phyloP scores from a whole-genome alignment of 768 basidiomycete species.

The Neoboletus subvelutipes region DNA sequence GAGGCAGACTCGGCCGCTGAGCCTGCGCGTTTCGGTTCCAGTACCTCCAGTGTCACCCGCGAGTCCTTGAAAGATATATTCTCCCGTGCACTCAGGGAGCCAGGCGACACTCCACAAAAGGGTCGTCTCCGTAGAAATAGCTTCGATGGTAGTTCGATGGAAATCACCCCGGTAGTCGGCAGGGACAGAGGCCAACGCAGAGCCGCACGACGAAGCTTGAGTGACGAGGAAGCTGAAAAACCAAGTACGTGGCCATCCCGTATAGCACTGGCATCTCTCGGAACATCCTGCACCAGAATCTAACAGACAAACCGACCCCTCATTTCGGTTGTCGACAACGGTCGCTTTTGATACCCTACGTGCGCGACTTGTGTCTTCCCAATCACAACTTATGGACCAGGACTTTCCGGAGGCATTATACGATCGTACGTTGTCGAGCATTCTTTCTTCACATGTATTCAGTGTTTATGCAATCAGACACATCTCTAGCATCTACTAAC shows the following conservation, averaged over 20 bases:
- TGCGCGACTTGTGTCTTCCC: constrained; percentile 42
- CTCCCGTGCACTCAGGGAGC: constrained; percentile 60
- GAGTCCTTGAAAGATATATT: constrained; percentile 66
- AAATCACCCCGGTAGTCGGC: constrained; percentile 47
- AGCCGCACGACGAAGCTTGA: constrained; percentile 57
- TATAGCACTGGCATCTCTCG: constrained; percentile 8
- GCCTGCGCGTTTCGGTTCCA: constrained; percentile 21
- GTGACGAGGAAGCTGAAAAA: constrained; percentile 66
- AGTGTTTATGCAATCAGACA: constrained; percentile 11
- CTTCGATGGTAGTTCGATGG: constrained; percentile 59
- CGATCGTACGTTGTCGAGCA: constrained; percentile 34
- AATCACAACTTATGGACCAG: constrained; percentile 39
- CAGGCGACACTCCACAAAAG: constrained; percentile 65
- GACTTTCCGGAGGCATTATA: constrained; percentile 31
- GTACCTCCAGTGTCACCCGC: constrained; percentile 48
- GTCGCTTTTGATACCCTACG: constrained; percentile 47
- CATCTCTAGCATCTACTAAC: constrained; percentile 16
- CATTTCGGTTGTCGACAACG: constrained; percentile 45
- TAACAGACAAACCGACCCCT: constrained; percentile 31
- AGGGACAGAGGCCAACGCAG: constrained; percentile 44
- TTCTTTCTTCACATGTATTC: neutral
- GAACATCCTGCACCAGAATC: constrained; percentile 20
- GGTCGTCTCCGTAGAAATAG: constrained; percentile 52
- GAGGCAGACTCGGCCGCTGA: constrained; percentile 25
- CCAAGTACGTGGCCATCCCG: constrained; percentile 42